Conservation (phyloP, 108 stramenopile species). For the Conticribra weissflogii region DNA sequence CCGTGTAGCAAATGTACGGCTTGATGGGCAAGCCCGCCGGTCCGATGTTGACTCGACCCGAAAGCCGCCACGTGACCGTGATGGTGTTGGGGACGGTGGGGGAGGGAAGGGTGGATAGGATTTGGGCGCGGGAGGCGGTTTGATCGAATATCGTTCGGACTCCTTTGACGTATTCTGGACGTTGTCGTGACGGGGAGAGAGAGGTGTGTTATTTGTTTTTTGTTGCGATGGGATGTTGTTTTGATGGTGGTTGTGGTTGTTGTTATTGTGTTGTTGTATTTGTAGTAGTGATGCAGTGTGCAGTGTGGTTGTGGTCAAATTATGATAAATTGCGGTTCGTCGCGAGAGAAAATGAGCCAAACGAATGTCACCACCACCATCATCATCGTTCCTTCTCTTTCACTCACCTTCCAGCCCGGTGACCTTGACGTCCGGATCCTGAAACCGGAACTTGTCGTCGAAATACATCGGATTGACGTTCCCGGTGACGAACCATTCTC, state of each 20-base stretch:
- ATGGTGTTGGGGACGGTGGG: conserved; percentile 56
- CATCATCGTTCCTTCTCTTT: background rate
- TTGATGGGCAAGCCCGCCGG: conserved; percentile 78
- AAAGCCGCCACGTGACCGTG: conserved; percentile 80
- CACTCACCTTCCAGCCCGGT: conserved; percentile 59
- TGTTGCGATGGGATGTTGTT: background rate
- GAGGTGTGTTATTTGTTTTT: background rate
- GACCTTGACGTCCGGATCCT: conserved; percentile 86
- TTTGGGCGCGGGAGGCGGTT: conserved; percentile 69
- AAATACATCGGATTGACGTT: conserved; percentile 79
- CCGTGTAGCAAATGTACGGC: conserved; percentile 84
- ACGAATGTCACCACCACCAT: background rate
- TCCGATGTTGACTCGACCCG: conserved; percentile 78
- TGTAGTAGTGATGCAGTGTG: too few relatives aligned
- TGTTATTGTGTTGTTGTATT: too few relatives aligned
- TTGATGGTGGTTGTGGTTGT: background rate
- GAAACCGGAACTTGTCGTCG: conserved; percentile 74
- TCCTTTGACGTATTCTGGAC: conserved; percentile 67
- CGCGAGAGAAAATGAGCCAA: background rate
- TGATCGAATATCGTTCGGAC: conserved; percentile 79
- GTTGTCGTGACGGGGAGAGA: too few relatives aligned
- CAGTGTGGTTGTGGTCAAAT: too few relatives aligned
- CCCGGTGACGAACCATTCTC: conserved; percentile 91
- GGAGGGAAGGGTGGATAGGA: conserved; percentile 67
- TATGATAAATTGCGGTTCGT: too few relatives aligned